phyloP scores from a whole-genome alignment of 495 filamentous ascomycete species.

The Durotheca rogersii region DNA sequence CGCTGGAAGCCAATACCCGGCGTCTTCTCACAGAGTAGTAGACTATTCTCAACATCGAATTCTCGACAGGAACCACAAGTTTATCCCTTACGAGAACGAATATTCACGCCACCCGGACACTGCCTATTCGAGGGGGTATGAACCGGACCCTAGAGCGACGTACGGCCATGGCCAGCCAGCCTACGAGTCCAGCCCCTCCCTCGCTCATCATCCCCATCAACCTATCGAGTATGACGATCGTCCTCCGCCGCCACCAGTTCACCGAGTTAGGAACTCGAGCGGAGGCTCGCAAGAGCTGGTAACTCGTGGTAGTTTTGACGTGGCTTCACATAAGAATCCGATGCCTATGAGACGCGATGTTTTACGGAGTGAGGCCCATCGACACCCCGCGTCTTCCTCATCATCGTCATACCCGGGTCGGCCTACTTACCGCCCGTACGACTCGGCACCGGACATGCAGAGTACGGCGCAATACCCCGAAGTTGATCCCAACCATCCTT shows the following conservation, averaged over 20 bases:
- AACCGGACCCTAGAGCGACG: slow-evolving; percentile 21
- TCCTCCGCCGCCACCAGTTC: slow-evolving; percentile 50
- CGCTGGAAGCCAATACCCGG: slow-evolving; percentile 32
- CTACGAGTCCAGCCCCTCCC: slow-evolving; percentile 15
- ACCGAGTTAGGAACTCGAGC: slow-evolving; percentile 43
- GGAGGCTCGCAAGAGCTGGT: slow-evolving; percentile 38
- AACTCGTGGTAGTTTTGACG: slow-evolving; percentile 37
- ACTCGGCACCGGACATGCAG: slow-evolving; percentile 43
- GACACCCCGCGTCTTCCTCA: slow-evolving; percentile 38
- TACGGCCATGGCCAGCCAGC: slow-evolving; percentile 17
- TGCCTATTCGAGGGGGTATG: slow-evolving; percentile 16
- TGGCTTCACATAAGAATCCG: slow-evolving; percentile 34
- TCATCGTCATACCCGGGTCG: slow-evolving; percentile 47
- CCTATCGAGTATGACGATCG: slow-evolving; percentile 35
- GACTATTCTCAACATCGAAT: slow-evolving; percentile 39
- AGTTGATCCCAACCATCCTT: slow-evolving; percentile 29
- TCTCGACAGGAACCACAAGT: slow-evolving; percentile 36
- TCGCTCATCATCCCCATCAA: slow-evolving; percentile 20
- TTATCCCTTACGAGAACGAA: slow-evolving; percentile 36
- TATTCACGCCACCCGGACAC: slow-evolving; percentile 19
- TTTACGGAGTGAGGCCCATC: slow-evolving; percentile 49
- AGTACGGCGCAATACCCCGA: slow-evolving; percentile 32
- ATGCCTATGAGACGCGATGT: slow-evolving; percentile 52
- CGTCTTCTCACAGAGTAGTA: slow-evolving; percentile 32
- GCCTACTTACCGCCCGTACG: slow-evolving; percentile 47